These are phyloP conservation scores for Raphanus raphanistrum DNA, from an alignment of 345 rosid species.

Conservation along the genomic window DNA sequence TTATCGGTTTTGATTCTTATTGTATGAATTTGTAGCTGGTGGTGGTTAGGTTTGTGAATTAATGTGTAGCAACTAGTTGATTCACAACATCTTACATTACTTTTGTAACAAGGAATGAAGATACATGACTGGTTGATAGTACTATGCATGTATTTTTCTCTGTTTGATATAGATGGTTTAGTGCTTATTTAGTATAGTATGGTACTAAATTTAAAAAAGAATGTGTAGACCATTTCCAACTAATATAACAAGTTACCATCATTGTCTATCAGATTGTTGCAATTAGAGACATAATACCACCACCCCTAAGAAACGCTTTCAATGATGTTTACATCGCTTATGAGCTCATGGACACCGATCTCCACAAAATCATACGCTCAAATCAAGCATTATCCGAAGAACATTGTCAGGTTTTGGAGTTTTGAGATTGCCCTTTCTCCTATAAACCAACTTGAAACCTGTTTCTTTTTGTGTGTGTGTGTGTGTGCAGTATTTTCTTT, in stretches of 20 bases:
- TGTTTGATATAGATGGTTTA: neutral
- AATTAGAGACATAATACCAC: constrained; percentile 95
- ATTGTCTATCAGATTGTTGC: constrained; percentile 71
- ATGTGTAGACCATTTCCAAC: neutral
- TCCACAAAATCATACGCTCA: constrained; percentile 86
- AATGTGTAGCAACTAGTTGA: constrained; percentile 20
- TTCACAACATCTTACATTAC: neutral
- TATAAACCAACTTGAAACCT: neutral
- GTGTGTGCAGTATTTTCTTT: constrained; percentile 80
- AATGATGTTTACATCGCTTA: constrained; percentile 96
- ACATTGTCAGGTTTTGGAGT: constrained; percentile 78
- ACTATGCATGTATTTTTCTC: neutral
- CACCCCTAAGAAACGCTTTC: constrained; percentile 74
- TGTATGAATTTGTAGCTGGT: neutral
- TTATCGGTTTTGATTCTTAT: neutral
- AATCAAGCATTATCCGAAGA: constrained; percentile 84
- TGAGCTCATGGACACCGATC: constrained; percentile 93
- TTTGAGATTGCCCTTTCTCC: neutral
- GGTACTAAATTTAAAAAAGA: neutral
- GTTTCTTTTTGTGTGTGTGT: neutral
- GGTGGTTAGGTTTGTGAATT: constrained; percentile 7
- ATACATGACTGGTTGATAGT: neutral
- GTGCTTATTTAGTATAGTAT: neutral
- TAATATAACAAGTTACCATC: neutral
- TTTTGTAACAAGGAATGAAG: neutral